Conservation (phyloP, 2,329 filamentous ascomycete species). For the Hyphodiscus sp. region DNA sequence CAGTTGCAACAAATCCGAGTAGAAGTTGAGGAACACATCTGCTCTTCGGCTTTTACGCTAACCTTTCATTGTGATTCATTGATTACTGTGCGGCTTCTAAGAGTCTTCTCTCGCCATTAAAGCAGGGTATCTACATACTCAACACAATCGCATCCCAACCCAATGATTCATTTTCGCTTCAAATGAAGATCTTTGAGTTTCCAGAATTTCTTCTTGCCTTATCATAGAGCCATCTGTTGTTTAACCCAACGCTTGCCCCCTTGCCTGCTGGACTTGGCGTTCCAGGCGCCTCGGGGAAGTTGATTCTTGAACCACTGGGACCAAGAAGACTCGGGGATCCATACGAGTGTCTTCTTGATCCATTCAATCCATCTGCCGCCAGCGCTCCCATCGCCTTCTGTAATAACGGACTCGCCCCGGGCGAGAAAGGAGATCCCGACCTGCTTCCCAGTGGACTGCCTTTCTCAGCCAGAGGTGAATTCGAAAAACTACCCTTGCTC, state of each 20-base stretch:
- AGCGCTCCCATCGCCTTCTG: conserved; percentile 56
- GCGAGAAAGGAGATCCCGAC: conserved; percentile 44
- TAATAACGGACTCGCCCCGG: conserved; percentile 51
- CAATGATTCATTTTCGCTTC: neutral
- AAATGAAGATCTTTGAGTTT: conserved; percentile 24
- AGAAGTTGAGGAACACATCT: too few species aligned
- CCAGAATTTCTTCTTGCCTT: conserved; percentile 49
- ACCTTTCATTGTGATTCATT: conserved; percentile 2
- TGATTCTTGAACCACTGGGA: conserved; percentile 36
- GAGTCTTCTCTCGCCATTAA: neutral
- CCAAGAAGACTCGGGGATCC: conserved; percentile 49
- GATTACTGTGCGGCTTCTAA: neutral
- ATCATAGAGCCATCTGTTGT: conserved; percentile 94
- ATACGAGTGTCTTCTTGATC: conserved; percentile 55
- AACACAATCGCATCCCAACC: conserved; percentile 5
- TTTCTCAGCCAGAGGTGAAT: conserved; percentile 51
- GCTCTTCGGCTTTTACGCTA: neutral
- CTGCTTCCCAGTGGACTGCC: conserved; percentile 42
- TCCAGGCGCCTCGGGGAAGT: conserved; percentile 46
- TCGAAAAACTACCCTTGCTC: conserved; percentile 41
- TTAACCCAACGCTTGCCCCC: conserved; percentile 69
- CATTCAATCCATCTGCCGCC: conserved; percentile 25
- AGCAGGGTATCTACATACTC: conserved; percentile 25
- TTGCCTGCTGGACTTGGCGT: conserved; percentile 67
- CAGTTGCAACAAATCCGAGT: too few species aligned